Base-by-base conservation (phyloP, 495 filamentous ascomycete species). In the Aspergillus sclerotiicarbonarius region DNA sequence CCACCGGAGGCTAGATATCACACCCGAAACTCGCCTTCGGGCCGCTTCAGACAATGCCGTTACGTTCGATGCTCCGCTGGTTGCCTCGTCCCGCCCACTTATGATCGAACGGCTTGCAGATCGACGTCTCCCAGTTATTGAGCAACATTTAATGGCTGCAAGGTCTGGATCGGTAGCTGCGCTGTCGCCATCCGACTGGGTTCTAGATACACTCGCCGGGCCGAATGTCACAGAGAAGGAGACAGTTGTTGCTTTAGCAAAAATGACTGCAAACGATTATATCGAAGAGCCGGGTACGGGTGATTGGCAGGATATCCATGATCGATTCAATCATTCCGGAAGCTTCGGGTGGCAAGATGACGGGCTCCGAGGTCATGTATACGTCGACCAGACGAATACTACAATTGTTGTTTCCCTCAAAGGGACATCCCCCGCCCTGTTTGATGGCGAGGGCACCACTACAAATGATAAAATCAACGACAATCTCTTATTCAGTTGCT, bases 401-500 rank as follows among this genome's bases (percentile, higher is more conserved):
- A 98, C 93, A 2, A 80, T 98, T 53, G 84, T 98, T 33, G 91
- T 98, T 49, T 92, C 90, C 2, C 74, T 98, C 31, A 98, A 98
- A 72, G 92, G 93, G 18, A 96, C 91, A 6, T 89, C 91, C 0
- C 81, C 85, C 1, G 94, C 95, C 10, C 85, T 98, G 9, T 98
- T 96, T 67, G 94, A 98, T 69, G 94, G 94, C 4, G 89, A 91
- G 8, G 92, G 90, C 12, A 97, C 94, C 0, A 96, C 92, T 0
- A 96, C 92, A 5, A 97, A 96, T 66, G 94, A 98, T 74, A 98
- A 98, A 71, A 76, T 90, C 49, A 98, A 98, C 68, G 94, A 98
- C 69, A 98, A 98, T 67, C 82, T 98, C 8, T 95, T 93, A 69
- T 96, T 96, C 76, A 92, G 92, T 67, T 98, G 94, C 74, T 98